Conservation (phyloP, 805 yeast species). For the Danielozyma ontarioensis region DNA sequence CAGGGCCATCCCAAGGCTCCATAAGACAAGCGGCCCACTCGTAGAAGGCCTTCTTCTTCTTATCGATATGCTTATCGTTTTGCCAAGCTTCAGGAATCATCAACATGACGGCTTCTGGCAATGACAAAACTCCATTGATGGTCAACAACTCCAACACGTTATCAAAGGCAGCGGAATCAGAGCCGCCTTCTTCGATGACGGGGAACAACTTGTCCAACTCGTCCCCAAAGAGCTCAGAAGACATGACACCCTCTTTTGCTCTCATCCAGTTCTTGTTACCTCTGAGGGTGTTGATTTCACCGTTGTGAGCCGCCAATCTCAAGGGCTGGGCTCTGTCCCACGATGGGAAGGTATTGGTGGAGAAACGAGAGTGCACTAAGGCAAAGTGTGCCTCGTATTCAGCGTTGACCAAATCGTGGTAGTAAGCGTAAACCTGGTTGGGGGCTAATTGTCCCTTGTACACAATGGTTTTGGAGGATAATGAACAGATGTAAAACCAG, state of each 20-base stretch:
- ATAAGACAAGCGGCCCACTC: conserved; percentile 99
- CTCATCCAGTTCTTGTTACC: conserved; percentile 99
- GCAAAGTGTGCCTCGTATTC: conserved; percentile 95
- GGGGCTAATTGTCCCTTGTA: conserved; percentile 98
- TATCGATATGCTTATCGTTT: conserved; percentile 79
- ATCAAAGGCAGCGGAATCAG: conserved; percentile 97
- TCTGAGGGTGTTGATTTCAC: conserved; percentile 94
- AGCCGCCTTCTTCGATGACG: conserved; percentile 96
- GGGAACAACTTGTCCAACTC: conserved; percentile 89
- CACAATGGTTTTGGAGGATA: conserved; percentile 83
- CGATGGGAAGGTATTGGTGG: conserved; percentile 98
- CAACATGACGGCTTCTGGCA: conserved; percentile 97
- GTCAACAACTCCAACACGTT: conserved; percentile 89
- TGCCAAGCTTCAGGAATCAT: conserved; percentile 99
- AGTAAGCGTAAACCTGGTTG: conserved; percentile 89
- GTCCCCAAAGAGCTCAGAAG: conserved; percentile 80
- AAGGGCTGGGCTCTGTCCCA: conserved; percentile 99
- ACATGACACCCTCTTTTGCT: conserved; percentile 96
- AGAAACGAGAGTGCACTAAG: conserved; percentile 92
- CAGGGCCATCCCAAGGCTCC: conserved; percentile 99
- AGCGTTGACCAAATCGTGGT: conserved; percentile 86
- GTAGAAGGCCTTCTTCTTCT: conserved; percentile 88
- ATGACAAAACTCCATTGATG: conserved; percentile 82
- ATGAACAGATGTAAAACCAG: conserved; percentile 96
- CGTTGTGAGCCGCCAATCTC: conserved; percentile 96